phyloP scores from a whole-genome alignment of 768 basidiomycete species.

The Boletales sp. region DNA sequence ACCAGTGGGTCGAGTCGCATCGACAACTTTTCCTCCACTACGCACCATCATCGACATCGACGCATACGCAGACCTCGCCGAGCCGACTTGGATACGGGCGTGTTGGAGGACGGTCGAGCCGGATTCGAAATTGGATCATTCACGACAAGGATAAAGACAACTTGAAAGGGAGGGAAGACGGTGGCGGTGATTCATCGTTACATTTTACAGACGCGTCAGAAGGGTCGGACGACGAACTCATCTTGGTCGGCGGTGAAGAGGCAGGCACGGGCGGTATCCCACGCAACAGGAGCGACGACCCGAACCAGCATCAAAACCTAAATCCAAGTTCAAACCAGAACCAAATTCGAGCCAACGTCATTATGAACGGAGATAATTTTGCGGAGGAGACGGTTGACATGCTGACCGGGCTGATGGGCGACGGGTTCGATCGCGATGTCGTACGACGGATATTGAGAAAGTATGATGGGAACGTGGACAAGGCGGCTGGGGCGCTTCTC shows the following conservation, averaged over 20 bases:
- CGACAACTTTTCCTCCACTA: conserved; percentile 7
- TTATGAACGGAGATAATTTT: conserved; percentile 8
- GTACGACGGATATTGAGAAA: conserved; percentile 57
- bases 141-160: conserved; percentile 2
- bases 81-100: too few species aligned
- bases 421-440: conserved; percentile 39
- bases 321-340: neutral
- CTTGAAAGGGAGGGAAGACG: too few species aligned
- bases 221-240: conserved; percentile 9
- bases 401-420: conserved; percentile 38
- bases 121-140: conserved; percentile 15
- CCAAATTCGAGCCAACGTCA: neutral
- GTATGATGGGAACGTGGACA: conserved; percentile 54
- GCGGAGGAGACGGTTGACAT: conserved; percentile 29
- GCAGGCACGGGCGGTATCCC: too few species aligned
- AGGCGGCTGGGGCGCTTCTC: conserved; percentile 52
- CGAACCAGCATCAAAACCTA: neutral
- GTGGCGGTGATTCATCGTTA: conserved; percentile 10
- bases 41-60: neutral
- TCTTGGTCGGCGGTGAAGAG: too few species aligned
- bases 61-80: neutral
- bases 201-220: conserved; percentile 10
- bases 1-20: conserved; percentile 21
- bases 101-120: conserved; percentile 1
- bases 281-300: neutral